Evolutionary conservation across 164 flowering plant species (phyloP), one percentile per base, ranked within the genome.

Genomic region (Echeveria elegans): DNA sequence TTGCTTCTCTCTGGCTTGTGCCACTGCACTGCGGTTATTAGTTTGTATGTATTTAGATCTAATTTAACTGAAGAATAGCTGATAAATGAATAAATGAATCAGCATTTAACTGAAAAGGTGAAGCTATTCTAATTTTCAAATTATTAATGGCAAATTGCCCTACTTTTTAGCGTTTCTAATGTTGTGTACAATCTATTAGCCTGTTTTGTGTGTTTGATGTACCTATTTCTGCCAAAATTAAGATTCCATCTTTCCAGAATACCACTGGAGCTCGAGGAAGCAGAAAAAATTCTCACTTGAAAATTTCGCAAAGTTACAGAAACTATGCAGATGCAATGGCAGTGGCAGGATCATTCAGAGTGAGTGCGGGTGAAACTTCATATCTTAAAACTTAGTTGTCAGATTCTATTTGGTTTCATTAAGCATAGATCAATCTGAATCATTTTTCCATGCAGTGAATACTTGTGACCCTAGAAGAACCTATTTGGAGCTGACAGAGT

Each of bases 371-470:
- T 65, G 83, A 77, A 66, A 71, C 53, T 79, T 78, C 66, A 69
- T 74, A 76, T 72, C 72, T 78, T 29, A 32, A 69, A 32, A 24
- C 60, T 72, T 73, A 73, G 63, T 63, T 75, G 81, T 71, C 73
- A 74, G 65, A 16, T 56, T 56, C 31, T 28, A 8, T 26, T 28
- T 12, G 61, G 16, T 12, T 29, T 70, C 63, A 71, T 60, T 74
- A 66, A 52, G 71, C 67, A 38, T 45, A 70, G 72, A 72, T 68
- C 71, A 73, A 79, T 48, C 61, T 78, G 81, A 78, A 70, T 66
- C 69, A 53, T 74, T 77, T 77, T 76, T 68, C 75, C 65, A 73
- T 79, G 82, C 84, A 79, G 85, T 68, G 68, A 80, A 76, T 62
- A 52, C 34, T 34, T 41, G 36, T 64, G 62, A 72, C 53, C 50